Evolutionary conservation across 768 basidiomycete genomes (phyloP), one percentile per base, ranked within the genome.

Genomic region (Tulasnella sp.): DNA sequence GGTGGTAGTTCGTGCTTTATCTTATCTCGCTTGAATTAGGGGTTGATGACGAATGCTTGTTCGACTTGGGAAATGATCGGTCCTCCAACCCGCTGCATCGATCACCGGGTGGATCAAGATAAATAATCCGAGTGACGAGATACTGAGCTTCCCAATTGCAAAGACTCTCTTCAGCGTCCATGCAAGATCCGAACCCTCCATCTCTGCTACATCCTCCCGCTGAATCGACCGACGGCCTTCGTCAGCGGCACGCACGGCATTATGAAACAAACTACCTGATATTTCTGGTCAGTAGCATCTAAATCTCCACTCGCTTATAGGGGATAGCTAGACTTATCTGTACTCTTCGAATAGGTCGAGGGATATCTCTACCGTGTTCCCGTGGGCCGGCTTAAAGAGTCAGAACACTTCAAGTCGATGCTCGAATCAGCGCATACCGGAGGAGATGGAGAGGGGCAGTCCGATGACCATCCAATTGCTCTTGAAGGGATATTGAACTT

Each of bases 321-420:
- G 11, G 52, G 29, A 26, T 59, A 12, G 29, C 22, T 59, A n/a
- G n/a, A n/a, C 52, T 59, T 4, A 29, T 26, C 2, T 26, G 52
- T n/a, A 5, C 17, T 4, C 14, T 29, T 11, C 7, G 22, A 5
- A 6, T 26, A 68, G 67, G 40, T 68, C 11, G 67, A 68, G 29
- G 40, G 39, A n/a, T n/a, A 17, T 26, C 67, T 68, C 5, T 68
- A 68, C 67, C 5, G 67, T 4, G 37, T 69, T 8, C 68, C 68
- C 4, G 44, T 35, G 16, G 7, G 32, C 26, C 32, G 40, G 22
- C 68, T 69, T 14, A 9, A 22, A 16, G 34, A 41, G 32, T 69
- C 68, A 1, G n/a, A 35, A 17, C 35, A 47, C 42, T 82, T 74
- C 36, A 19, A 19, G 29, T 11, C 22, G 1, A 69, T 69, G 41